phyloP scores from a whole-genome alignment of 2,329 filamentous ascomycete genomes.

The Aspergillus oerlinghausenensis region DNA sequence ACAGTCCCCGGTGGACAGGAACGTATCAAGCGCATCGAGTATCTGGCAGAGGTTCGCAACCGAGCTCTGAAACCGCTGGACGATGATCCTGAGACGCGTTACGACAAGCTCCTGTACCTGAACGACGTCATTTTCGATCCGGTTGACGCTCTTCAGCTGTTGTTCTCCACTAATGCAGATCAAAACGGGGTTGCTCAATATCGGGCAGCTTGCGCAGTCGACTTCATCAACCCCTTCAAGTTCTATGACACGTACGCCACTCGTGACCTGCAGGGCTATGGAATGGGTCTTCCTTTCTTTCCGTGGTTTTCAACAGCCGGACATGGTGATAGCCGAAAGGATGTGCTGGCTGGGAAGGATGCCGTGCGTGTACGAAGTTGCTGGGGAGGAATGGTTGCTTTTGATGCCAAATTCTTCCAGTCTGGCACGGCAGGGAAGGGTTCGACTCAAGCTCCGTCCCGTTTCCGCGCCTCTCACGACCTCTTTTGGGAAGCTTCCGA shows the following conservation, averaged over 20 bases:
- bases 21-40: slow-evolving; percentile 67
- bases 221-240: slow-evolving; percentile 68
- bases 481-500: slow-evolving; percentile 60
- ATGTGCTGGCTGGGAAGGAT: slow-evolving; percentile 56
- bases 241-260: slow-evolving; percentile 76
- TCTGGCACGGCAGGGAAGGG: slow-evolving; percentile 13
- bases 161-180: slow-evolving; percentile 57
- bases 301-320: slow-evolving; percentile 62
- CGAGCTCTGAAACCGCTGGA: slow-evolving; percentile 62
- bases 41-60: slow-evolving; percentile 69
- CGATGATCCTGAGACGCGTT: slow-evolving; percentile 40
- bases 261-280: slow-evolving; percentile 64
- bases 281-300: slow-evolving; percentile 66
- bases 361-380: slow-evolving; percentile 67
- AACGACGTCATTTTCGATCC: slow-evolving; percentile 66
- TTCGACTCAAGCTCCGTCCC: slow-evolving; percentile 25
- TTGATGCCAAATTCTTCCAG: slow-evolving; percentile 46
- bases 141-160: slow-evolving; percentile 54
- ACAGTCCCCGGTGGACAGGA: slow-evolving; percentile 58
- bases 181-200: slow-evolving; percentile 54
- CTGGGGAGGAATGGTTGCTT: slow-evolving; percentile 69
- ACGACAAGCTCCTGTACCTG: slow-evolving; percentile 55
- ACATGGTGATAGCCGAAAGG: slow-evolving; percentile 53
- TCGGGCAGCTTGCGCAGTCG: slow-evolving; percentile 66
- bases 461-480: slow-evolving; percentile 52